Percentiles rank a stretch among this genome's conserved stretches.
Conservation (phyloP, 1,284 basidiomycete species). For the Tremellales sp. region DNA sequence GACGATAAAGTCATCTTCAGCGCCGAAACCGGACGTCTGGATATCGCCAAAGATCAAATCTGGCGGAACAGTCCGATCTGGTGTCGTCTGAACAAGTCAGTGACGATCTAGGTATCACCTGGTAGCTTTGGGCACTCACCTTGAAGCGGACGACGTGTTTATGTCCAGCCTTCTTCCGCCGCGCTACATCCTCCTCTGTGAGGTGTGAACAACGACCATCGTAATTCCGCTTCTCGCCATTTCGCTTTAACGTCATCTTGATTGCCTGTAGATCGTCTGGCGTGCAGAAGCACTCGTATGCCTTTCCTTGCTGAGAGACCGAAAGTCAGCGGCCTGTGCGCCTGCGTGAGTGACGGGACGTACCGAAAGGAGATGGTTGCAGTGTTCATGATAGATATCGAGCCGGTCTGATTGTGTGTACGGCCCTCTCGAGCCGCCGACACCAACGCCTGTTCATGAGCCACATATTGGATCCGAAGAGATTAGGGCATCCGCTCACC, state of each 20-base stretch:
- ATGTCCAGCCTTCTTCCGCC: slow-evolving; percentile 69
- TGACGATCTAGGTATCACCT: too few species aligned
- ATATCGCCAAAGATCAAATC: slow-evolving; percentile 34
- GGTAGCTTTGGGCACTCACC: slow-evolving; percentile 57
- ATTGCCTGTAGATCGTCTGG: slow-evolving; percentile 63
- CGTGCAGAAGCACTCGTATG: slow-evolving; percentile 93
- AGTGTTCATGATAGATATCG: slow-evolving; percentile 73
- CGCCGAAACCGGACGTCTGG: slow-evolving; percentile 13
- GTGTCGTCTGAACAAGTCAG: too few species aligned
- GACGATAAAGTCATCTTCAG: slow-evolving; percentile 77
- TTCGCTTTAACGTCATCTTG: slow-evolving; percentile 62
- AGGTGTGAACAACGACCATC: slow-evolving; percentile 80
- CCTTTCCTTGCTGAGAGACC: slow-evolving; percentile 42
- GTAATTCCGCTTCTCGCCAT: slow-evolving; percentile 72
- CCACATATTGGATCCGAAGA: neutral
- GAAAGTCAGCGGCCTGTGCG: neutral
- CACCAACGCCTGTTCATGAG: slow-evolving; percentile 57
- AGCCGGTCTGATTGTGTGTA: slow-evolving; percentile 90
- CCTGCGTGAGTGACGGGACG: slow-evolving; percentile 16
- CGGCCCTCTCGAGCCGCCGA: slow-evolving; percentile 65
- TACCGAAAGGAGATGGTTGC: slow-evolving; percentile 71
- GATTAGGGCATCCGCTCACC: slow-evolving; percentile 53
- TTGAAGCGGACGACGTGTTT: slow-evolving; percentile 81
- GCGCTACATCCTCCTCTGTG: slow-evolving; percentile 74
- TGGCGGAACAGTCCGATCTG: slow-evolving; percentile 15